A percentile compares a stretch with the other conserved stretches of the same genome.
phyloP scores from a whole-genome alignment of 192 early-diverging fungal species.

The Coemansia sp. region DNA sequence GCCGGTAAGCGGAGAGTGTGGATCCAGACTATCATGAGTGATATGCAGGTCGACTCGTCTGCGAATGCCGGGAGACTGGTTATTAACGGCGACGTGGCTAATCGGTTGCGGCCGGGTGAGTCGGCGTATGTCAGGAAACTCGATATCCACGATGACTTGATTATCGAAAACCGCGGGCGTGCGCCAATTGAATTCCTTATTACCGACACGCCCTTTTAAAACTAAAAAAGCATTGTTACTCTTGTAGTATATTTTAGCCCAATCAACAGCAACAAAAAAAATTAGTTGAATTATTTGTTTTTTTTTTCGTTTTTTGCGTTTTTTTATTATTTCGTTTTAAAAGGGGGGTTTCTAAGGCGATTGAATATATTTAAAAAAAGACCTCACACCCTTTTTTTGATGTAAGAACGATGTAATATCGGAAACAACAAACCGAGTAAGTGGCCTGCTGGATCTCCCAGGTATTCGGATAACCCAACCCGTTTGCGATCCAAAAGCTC shows the following conservation, averaged over 20 bases:
- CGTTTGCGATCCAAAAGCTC: too few relatives aligned
- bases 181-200: slow-evolving; percentile 41
- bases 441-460: too few relatives aligned
- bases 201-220: slow-evolving; percentile 43
- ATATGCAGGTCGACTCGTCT: slow-evolving; percentile 18
- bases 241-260: background rate
- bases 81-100: slow-evolving; percentile 36
- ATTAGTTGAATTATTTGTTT: too few relatives aligned
- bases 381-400: too few relatives aligned
- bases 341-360: too few relatives aligned
- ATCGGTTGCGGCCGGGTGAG: slow-evolving; percentile 41
- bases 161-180: slow-evolving; percentile 40
- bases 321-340: too few relatives aligned
- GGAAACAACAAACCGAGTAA: too few relatives aligned
- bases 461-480: too few relatives aligned
- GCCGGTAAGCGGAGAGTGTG: slow-evolving; percentile 32
- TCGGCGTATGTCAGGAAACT: slow-evolving; percentile 41
- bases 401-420: too few relatives aligned
- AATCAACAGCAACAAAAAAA: too few relatives aligned
- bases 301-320: too few relatives aligned
- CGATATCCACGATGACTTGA: slow-evolving; percentile 20
- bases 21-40: slow-evolving; percentile 38
- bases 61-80: slow-evolving; percentile 34
- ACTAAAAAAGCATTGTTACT: background rate
- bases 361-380: too few relatives aligned